Evolutionary conservation across 257 asterid species (phyloP).

Genomic region (Gynochthodes officinalis): DNA sequence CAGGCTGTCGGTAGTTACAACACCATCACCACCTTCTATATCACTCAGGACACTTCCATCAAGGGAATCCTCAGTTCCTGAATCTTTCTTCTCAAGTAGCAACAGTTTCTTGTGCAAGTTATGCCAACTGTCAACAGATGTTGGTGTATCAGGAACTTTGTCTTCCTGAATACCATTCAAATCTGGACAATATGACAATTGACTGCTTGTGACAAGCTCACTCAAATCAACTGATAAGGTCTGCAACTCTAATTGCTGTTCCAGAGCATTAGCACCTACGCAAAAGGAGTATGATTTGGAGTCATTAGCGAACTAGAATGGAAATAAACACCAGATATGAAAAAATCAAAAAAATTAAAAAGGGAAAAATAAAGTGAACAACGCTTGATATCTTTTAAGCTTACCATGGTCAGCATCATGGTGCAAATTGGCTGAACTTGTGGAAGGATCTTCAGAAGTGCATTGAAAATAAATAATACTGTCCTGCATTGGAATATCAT

Average conservation of each 20-base stretch:
- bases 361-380: background rate
- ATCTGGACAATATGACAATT: conserved; percentile 31
- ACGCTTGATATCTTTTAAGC: background rate
- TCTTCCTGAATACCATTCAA: conserved; percentile 63
- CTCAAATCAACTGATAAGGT: conserved; percentile 35
- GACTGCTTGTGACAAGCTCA: conserved; percentile 26
- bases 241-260: conserved; percentile 36
- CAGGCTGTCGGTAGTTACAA: conserved; percentile 49
- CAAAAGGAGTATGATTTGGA: conserved; percentile 2
- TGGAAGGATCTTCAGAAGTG: conserved; percentile 37
- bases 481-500: conserved; percentile 49
- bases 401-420: conserved; percentile 45
- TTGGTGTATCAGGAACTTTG: conserved; percentile 76
- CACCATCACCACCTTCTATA: conserved; percentile 68
- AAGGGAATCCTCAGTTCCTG: conserved; percentile 63
- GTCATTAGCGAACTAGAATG: no score
- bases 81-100: conserved; percentile 65
- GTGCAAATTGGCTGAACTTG: conserved; percentile 30
- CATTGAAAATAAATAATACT: conserved; percentile 27
- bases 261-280: conserved; percentile 46
- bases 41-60: conserved; percentile 90
- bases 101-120: conserved; percentile 60
- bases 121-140: conserved; percentile 53
- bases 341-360: no score
- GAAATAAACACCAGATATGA: no score